Evolutionary conservation across 2,329 filamentous ascomycete species (phyloP).

Genomic region (Fusarium staphyleae): DNA sequence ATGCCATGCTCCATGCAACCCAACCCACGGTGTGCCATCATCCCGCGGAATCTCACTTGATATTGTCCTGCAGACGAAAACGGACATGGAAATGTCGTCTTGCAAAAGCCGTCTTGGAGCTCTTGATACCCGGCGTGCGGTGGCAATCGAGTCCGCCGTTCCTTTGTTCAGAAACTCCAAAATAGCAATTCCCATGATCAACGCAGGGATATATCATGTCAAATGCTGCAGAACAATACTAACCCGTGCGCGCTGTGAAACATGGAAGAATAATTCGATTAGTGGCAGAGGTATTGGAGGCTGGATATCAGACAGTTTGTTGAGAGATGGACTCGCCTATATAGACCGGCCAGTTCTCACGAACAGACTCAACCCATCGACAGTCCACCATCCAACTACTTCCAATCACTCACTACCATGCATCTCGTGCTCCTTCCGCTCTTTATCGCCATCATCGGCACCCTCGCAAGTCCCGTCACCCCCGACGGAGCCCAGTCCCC

Average conservation of each 20-base stretch:
- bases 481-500: background rate
- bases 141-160: background rate
- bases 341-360: background rate
- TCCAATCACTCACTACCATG: conserved; percentile 7
- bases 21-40: no score
- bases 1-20: no score
- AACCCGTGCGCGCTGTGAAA: background rate
- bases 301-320: background rate
- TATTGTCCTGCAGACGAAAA: background rate
- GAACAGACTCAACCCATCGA: background rate
- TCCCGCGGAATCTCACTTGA: no score
- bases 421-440: conserved; percentile 2
- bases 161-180: conserved; percentile 17
- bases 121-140: background rate
- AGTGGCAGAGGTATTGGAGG: no score
- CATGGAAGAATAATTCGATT: no score
- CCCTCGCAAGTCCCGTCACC: background rate
- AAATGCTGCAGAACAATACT: background rate
- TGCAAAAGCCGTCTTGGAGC: no score
- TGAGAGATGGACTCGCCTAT: background rate
- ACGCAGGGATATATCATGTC: background rate
- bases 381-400: background rate
- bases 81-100: no score
- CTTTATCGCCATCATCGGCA: background rate
- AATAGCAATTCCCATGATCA: background rate